Percentiles rank a stretch among this genome's conserved stretches.
Conservation (phyloP, 495 filamentous ascomycete genomes). For the Echria macrotheca region DNA sequence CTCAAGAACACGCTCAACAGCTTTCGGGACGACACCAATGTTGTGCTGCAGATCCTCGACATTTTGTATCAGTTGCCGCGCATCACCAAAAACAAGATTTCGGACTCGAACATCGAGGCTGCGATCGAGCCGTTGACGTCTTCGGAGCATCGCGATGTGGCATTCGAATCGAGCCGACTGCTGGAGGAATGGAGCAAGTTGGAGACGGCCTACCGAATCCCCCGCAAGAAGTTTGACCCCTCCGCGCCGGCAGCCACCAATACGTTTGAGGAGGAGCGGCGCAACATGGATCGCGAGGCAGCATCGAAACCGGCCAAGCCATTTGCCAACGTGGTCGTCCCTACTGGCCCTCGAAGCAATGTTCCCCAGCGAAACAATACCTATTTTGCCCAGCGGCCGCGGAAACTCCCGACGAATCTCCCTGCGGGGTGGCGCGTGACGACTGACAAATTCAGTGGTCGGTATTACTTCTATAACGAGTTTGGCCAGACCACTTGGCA, state of each 20-base stretch:
- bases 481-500: constrained; percentile 74
- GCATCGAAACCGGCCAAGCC: constrained; percentile 21
- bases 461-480: constrained; percentile 74
- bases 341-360: constrained; percentile 62
- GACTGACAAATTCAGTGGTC: constrained; percentile 55
- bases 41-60: constrained; percentile 82
- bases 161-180: constrained; percentile 61
- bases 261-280: constrained; percentile 59
- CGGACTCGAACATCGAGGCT: constrained; percentile 89
- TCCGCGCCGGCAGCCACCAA: constrained; percentile 37
- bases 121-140: constrained; percentile 65
- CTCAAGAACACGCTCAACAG: constrained; percentile 76
- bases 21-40: constrained; percentile 83
- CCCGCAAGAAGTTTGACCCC: constrained; percentile 58
- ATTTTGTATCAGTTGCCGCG: constrained; percentile 86
- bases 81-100: constrained; percentile 93
- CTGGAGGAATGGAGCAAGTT: constrained; percentile 84
- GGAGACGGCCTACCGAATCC: constrained; percentile 91
- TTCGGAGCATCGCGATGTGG: constrained; percentile 69
- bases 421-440: constrained; percentile 78
- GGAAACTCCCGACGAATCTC: constrained; percentile 52
- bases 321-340: constrained; percentile 37
- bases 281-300: constrained; percentile 59
- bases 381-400: constrained; percentile 54
- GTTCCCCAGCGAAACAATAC: constrained; percentile 58